Evolutionary conservation across 2,329 filamentous ascomycete genomes (phyloP), one percentile per base, ranked within the genome.

Genomic region (Magnaporthales sp.): DNA sequence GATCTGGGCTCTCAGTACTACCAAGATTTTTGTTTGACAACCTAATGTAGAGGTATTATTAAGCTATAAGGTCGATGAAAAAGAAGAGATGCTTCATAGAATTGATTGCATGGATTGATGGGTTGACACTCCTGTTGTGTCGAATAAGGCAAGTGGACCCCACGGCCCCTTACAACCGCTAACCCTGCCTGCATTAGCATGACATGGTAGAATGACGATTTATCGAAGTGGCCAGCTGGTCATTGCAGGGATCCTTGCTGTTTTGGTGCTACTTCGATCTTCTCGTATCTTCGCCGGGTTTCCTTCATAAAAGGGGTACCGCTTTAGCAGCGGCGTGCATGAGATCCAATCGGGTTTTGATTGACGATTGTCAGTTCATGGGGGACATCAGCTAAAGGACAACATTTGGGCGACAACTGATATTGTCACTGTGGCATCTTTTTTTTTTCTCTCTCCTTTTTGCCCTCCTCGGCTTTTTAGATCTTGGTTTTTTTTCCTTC

Each of bases 221-320:
- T 54, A 30, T 30, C 32, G 51, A 66, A 66, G 72, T 72, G 69
- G 73, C 71, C 73, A 74, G 70, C 60, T 73, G 71, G 72, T 71
- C 72, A 70, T 70, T 71, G 68, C 69, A 70, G 64, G 68, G 69
- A 22, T 26, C 31, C 29, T 4, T 13, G 9, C 1, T 58, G 54
- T 58, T 58, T 27, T n/a, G 54, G 54, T 7, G 24, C 54, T 58
- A 58, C 54, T 22, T 24, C 4, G 22, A 27, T 10, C 19, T 58
- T 58, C 54, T 58, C 54, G 54, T 58, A 5, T 58, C 54, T 58
- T 58, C 54, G 54, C 54, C 54, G 15, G 22, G 54, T 4, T 58
- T 58, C 54, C 54, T 27, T 58, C 7, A 58, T 27, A 58, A 22
- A 13, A 24, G 24, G 26, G 24, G 54, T 58, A 58, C 54, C 54